Evolutionary conservation across 441 rosid species (phyloP).

Genomic region (Mallotus japonicus): DNA sequence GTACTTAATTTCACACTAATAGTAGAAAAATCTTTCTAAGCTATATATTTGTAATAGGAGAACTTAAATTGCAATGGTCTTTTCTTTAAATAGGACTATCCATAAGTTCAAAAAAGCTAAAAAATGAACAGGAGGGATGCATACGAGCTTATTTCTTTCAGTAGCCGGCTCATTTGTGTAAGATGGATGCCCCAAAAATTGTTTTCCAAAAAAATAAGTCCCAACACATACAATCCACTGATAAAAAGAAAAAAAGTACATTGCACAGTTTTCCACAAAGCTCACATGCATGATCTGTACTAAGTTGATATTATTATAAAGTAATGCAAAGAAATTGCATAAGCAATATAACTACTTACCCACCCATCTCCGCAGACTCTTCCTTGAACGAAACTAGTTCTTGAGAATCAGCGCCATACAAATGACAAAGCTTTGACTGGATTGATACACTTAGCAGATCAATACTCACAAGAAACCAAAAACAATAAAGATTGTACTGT

Average conservation of each 20-base stretch:
- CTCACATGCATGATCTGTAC: too few species aligned
- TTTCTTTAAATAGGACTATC: not conserved
- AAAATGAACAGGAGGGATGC: too few species aligned
- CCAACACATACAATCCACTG: too few species aligned
- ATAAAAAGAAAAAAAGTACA: too few species aligned
- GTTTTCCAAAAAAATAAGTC: too few species aligned
- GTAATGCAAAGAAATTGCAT: not conserved
- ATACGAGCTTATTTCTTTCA: too few species aligned
- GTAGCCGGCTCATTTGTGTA: too few species aligned
- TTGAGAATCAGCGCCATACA: constrained; percentile 59
- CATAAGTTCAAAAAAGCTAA: too few species aligned
- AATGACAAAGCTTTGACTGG: constrained; percentile 85
- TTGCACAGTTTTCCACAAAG: too few species aligned
- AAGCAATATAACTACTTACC: constrained; percentile 53
- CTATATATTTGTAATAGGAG: not conserved
- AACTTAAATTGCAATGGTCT: not conserved
- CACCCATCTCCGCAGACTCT: constrained; percentile 90
- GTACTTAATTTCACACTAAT: not conserved
- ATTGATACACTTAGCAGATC: constrained; percentile 22
- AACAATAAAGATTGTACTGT: constrained; percentile 8
- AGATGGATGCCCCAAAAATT: too few species aligned
- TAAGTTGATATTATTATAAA: too few species aligned
- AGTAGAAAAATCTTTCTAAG: too few species aligned
- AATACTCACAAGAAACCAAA: constrained; percentile 10
- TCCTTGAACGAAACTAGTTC: constrained; percentile 62